Base-by-base conservation (phyloP, 805 yeast genomes). In the Blastobotrys mokoenaii region DNA sequence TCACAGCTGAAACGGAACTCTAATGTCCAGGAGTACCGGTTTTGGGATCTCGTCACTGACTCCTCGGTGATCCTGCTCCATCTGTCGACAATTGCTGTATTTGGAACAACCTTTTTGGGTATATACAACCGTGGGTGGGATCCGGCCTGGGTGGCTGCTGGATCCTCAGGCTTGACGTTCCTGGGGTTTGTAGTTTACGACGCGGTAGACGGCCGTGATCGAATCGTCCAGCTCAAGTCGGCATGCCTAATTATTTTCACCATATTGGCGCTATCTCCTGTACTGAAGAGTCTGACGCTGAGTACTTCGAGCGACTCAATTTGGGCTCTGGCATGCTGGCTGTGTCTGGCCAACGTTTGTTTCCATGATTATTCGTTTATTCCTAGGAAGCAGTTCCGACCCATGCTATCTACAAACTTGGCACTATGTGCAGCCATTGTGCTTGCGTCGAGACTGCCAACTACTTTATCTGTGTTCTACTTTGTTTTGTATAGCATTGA, bases 301-400 rank as follows among this genome's bases (percentile, higher is more conserved):
- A 83, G 96, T 0, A 87, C 96, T 0, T 79, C 96, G 0, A 82
- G 93, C 0, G 97, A 93, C 66, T 86, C 96, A 12, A 87, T 93
- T 48, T 90, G 97, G 97, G 88, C 95, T 0, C 64, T 93, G 3
- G 77, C 94, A 6, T 79, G 82, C 40, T 82, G 96, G 80, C 68
- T 93, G 12, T 79, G 84, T 29, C 54, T 86, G 9, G 66, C 80
- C 38, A 87, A 87, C 55, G 66, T 88, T 2, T 57, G 80, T 20
- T 71, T 80, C 54, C 80, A 82, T 58, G 85, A 85, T 63, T 82
- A 83, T 60, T 73, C 83, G 32, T 68, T 74, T 56, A 76, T 74
- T 50, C 58, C 73, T n/a, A 49, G 52, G 27, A 43, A 43, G 44
- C 55, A 54, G 43, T 44, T 43, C 51, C 52, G 49, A 46, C 83